Evolutionary conservation across 768 basidiomycete genomes (phyloP).

Genomic region (Naganishia vaughanmartiniae): DNA sequence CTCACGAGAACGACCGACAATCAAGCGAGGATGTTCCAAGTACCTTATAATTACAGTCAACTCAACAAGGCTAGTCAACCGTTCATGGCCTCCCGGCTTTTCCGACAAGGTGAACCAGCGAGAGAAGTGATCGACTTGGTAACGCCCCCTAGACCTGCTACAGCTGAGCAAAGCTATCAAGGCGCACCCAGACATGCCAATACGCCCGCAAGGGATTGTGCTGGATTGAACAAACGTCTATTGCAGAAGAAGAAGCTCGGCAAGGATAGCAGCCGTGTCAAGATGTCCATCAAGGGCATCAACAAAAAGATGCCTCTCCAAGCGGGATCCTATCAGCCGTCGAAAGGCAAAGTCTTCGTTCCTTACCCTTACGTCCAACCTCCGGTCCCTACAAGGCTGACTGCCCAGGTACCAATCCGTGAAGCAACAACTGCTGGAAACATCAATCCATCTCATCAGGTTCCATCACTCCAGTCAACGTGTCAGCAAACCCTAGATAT

Average conservation of each 20-base stretch:
- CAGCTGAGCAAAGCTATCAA: neutral
- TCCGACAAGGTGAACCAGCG: neutral
- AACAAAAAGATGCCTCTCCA: neutral
- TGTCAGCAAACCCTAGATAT: neutral
- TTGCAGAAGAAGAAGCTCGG: conserved; percentile 1
- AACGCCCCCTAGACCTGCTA: conserved; percentile 2
- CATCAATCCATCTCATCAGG: neutral
- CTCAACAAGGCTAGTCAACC: neutral
- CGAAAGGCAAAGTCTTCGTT: neutral
- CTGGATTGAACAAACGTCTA: neutral
- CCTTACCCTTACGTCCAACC: neutral
- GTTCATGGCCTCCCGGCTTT: neutral
- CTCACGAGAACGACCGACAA: neutral
- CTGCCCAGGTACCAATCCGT: neutral
- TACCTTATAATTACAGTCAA: neutral
- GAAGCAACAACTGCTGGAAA: neutral
- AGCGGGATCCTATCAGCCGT: neutral
- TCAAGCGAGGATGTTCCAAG: neutral
- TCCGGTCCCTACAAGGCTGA: neutral
- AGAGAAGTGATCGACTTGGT: conserved; percentile 12
- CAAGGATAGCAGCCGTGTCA: conserved; percentile 12
- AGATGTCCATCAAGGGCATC: neutral
- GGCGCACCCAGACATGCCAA: neutral
- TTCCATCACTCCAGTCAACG: neutral
- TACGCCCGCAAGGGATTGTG: neutral